Evolutionary conservation across 768 basidiomycete genomes (phyloP), one percentile per base, ranked within the genome.

Genomic region (Rhodotorula kratochvilovae): DNA sequence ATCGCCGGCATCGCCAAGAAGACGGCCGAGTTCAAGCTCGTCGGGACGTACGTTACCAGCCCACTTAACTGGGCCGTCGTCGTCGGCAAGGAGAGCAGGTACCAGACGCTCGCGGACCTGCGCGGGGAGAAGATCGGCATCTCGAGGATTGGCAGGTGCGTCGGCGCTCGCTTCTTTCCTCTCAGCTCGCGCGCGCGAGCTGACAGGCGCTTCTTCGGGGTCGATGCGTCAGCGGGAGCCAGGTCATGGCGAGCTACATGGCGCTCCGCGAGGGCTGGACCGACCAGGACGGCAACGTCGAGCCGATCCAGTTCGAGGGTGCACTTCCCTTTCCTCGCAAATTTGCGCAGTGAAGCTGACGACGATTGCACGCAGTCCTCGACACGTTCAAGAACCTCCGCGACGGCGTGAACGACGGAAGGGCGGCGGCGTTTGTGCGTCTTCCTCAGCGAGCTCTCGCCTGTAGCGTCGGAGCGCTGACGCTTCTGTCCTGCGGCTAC

Each of bases 231-330:
- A 89, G 90, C 76, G 92, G 92, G 33, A 90, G 89, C 73, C 90
- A 94, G 79, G 92, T 91, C 2, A 97, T 98, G 93, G 94, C 92
- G 6, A 90, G 89, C 74, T 92, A 96, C 35, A 90, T 96, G 90
- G 91, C 91, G 8, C 81, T 90, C 43, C 89, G 94, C 73, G 86
- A 95, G 79, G 87, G 88, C 25, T 96, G 93, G 93, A 82, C 82
- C 76, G 70, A 75, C 56, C 59, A 42, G 12, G 72, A 68, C 5
- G 74, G 77, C 13, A 66, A 76, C 36, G 74, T 78, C 17, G 77
- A 79, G 59, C 69, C 73, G 48, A 67, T 79, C 21, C 64, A 76
- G 25, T 78, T 78, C 36, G 72, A 74, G 36, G 54, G 78, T 78
- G 57, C 39, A 66, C 6, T 81, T 74, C 16, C 56, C n/a, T 17